Conservation (phyloP, 2,329 filamentous ascomycete species). For the Chaetomiaceae sp. region DNA sequence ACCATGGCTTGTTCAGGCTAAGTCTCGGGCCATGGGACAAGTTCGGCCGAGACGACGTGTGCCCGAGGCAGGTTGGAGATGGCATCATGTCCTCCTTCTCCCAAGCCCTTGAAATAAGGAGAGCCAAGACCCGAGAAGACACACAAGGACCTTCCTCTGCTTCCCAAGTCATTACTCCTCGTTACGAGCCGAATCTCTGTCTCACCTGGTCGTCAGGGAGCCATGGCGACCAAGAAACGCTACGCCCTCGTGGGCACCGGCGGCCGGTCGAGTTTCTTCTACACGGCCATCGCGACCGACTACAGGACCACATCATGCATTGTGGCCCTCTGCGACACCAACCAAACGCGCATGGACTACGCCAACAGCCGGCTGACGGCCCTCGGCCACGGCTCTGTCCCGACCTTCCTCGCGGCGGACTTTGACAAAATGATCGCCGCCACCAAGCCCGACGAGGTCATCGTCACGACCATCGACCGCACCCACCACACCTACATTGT, state of each 20-base stretch:
- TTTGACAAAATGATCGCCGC: slow-evolving; percentile 57
- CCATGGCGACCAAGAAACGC: slow-evolving; percentile 32
- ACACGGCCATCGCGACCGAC: slow-evolving; percentile 51
- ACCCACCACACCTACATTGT: slow-evolving; percentile 59
- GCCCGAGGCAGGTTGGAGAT: neutral
- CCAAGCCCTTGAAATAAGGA: too few relatives aligned
- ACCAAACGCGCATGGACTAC: slow-evolving; percentile 55
- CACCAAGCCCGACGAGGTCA: slow-evolving; percentile 55
- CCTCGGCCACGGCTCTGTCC: slow-evolving; percentile 45
- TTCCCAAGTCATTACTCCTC: too few relatives aligned
- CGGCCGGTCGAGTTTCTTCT: slow-evolving; percentile 57
- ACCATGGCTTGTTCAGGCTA: slow-evolving; percentile 9
- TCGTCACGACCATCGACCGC: slow-evolving; percentile 60
- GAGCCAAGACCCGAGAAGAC: too few relatives aligned
- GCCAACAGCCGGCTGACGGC: slow-evolving; percentile 46
- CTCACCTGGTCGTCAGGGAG: too few relatives aligned
- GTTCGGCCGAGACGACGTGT: slow-evolving; percentile 13
- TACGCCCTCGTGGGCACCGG: slow-evolving; percentile 58
- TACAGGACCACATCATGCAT: slow-evolving; percentile 48
- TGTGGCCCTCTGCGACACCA: slow-evolving; percentile 56
- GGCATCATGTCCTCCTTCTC: neutral
- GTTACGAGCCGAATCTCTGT: too few relatives aligned
- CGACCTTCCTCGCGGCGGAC: slow-evolving; percentile 49
- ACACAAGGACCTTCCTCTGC: too few relatives aligned
- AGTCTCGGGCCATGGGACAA: slow-evolving; percentile 15